Evolutionary conservation across 176 grass and related monocot species (phyloP), one percentile per base, ranked within the genome.

Genomic region (Echinochloa phyllopogon): DNA sequence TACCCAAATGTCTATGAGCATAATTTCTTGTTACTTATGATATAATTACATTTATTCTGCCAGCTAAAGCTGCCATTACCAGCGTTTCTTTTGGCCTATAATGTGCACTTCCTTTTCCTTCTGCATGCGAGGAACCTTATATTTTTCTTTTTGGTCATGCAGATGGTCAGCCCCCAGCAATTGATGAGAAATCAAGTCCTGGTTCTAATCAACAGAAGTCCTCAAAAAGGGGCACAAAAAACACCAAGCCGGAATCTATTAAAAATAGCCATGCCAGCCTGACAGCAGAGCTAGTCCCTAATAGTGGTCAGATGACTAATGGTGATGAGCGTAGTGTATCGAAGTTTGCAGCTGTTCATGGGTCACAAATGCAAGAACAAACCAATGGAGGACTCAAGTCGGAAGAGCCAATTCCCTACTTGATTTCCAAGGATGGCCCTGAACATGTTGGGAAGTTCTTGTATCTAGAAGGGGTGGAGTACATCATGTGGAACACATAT

Each of bases 401-500:
- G 2, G 69, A 83, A 53, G 89, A 91, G 55, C 85, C 89, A 52
- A 91, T 91, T 80, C 89, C 85, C 55, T 91, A 87, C 61, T 42
- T 84, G 69, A 72, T 91, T 27, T 88, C 83, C 47, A 87, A 91
- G 86, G 84, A 82, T 74, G 87, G 77, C 74, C 82, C 91, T 60
- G 93, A 94, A 92, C 92, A 99, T 87, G 93, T 96, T 81, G 96
- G 96, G 36, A 95, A 89, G 69, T 99, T 99, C 84, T 85, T 99
- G 74, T 99, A 99, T 80, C 83, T 99, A 73, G 96, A 99, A 87
- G 96, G 96, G 73, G 91, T 96, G 52, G 96, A 99, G 52, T 99
- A 99, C 80, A 92, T 96, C 72, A 96, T 99, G 96, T 99, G 96
- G 96, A 87, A 87, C 69, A 99, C 96, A 16, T 99, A 99, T 86